These are phyloP conservation scores for Cerioporus squamosus DNA, from an alignment of 1,284 basidiomycete genomes.

Conservation along the genomic window DNA sequence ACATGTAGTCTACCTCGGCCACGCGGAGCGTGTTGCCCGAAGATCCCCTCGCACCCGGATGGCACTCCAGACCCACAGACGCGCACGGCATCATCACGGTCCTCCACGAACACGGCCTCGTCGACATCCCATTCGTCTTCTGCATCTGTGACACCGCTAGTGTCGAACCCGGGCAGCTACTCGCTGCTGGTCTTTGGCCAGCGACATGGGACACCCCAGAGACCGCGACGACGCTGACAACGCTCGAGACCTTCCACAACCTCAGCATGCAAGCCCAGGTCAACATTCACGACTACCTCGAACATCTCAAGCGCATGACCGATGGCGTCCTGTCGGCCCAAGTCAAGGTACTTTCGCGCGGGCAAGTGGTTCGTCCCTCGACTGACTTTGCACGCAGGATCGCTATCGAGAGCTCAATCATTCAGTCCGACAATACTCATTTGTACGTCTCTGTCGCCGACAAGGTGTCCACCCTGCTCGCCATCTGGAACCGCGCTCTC, in stretches of 20 bases:
- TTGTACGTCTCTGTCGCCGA: constrained; percentile 12
- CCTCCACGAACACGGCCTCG: too few relatives aligned
- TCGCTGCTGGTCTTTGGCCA: constrained; percentile 18
- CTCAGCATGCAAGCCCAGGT: constrained; percentile 10
- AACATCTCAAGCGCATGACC: constrained; percentile 1
- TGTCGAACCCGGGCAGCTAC: constrained; percentile 4
- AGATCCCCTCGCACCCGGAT: too few relatives aligned
- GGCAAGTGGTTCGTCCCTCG: neutral
- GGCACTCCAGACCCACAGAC: too few relatives aligned
- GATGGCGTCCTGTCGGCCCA: constrained; percentile 4
- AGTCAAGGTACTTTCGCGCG: constrained; percentile 7
- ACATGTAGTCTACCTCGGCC: too few relatives aligned
- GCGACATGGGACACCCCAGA: constrained; percentile 14
- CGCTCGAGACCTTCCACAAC: constrained; percentile 10
- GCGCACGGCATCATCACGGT: too few relatives aligned
- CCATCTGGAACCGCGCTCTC: too few relatives aligned
- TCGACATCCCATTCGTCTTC: too few relatives aligned
- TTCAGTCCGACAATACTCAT: constrained; percentile 4
- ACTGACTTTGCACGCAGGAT: constrained; percentile 10
- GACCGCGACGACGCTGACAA: constrained; percentile 14
- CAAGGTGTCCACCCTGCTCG: constrained; percentile 3
- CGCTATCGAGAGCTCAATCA: constrained; percentile 23
- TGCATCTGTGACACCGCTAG: too few relatives aligned
- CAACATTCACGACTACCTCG: constrained; percentile 14
- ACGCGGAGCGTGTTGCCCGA: too few relatives aligned